phyloP scores from a whole-genome alignment of 306 rosid genomes.

The Parietaria judaica region DNA sequence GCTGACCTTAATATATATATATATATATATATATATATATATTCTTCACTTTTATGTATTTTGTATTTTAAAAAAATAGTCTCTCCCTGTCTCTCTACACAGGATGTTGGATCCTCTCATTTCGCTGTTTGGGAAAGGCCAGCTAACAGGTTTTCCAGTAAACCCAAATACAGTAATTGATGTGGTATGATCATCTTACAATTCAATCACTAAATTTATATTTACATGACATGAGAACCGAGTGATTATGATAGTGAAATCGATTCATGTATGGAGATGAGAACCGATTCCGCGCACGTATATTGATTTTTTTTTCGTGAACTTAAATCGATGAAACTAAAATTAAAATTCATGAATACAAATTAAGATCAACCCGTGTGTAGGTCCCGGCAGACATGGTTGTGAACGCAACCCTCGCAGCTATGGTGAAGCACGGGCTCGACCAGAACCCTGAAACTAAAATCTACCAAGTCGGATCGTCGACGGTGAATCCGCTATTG shows the following conservation, averaged over 20 bases:
- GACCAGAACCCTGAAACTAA: slow-evolving; percentile 49
- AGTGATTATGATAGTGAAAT: no score
- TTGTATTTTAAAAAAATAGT: background rate
- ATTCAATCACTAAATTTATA: background rate
- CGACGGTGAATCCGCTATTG: slow-evolving; percentile 65
- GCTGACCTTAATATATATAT: no score
- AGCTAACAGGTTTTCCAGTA: slow-evolving; percentile 73
- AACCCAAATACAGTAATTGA: slow-evolving; percentile 85
- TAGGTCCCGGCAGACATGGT: slow-evolving; percentile 98
- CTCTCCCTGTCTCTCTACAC: slow-evolving; percentile 11
- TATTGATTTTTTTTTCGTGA: no score
- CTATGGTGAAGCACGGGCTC: slow-evolving; percentile 74
- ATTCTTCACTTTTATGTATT: no score
- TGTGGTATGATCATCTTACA: slow-evolving; percentile 38
- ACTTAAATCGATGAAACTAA: no score
- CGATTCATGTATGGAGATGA: no score
- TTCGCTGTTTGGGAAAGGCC: slow-evolving; percentile 87
- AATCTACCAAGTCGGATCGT: slow-evolving; percentile 84
- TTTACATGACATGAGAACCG: no score
- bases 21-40: no score
- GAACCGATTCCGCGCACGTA: no score
- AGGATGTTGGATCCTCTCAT: slow-evolving; percentile 98
- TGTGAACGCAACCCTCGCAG: slow-evolving; percentile 83
- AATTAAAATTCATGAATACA: no score
- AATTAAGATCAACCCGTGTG: background rate